Evolutionary conservation across 306 rosid genomes (phyloP).

Genomic region (Prinsepia uniflora): DNA sequence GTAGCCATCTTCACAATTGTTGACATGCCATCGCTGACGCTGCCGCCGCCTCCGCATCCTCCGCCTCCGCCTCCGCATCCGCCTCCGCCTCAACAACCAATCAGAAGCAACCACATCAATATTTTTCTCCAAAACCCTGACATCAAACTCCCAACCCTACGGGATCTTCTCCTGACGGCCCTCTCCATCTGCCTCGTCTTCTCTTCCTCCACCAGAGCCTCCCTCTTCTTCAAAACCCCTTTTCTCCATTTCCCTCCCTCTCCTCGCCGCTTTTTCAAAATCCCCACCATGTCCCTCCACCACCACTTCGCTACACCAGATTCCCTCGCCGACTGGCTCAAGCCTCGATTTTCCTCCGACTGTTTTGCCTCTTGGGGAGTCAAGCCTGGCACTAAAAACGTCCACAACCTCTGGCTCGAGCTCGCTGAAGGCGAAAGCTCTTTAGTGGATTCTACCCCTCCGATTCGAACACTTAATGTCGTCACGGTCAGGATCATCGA

Average conservation of each 20-base stretch:
- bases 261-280: conserved; percentile 59
- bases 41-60: too few relatives aligned
- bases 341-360: conserved; percentile 71
- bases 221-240: conserved; percentile 25
- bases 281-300: conserved; percentile 60
- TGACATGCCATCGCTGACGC: conserved; percentile 42
- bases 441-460: conserved; percentile 69
- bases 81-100: conserved; percentile 43
- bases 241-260: conserved; percentile 37
- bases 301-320: conserved; percentile 56
- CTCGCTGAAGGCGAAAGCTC: conserved; percentile 80
- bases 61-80: conserved; percentile 50
- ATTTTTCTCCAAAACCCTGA: conserved; percentile 14
- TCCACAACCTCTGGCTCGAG: conserved; percentile 97
- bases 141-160: conserved; percentile 37
- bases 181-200: conserved; percentile 59
- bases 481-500: conserved; percentile 52
- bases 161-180: conserved; percentile 59
- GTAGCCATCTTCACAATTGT: background rate
- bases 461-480: conserved; percentile 83
- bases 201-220: conserved; percentile 39
- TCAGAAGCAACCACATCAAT: conserved; percentile 30
- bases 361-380: conserved; percentile 92
- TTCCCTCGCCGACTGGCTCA: conserved; percentile 82
- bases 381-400: conserved; percentile 85